Evolutionary conservation across 345 rosid genomes (phyloP).

Genomic region (Litchi chinensis): DNA sequence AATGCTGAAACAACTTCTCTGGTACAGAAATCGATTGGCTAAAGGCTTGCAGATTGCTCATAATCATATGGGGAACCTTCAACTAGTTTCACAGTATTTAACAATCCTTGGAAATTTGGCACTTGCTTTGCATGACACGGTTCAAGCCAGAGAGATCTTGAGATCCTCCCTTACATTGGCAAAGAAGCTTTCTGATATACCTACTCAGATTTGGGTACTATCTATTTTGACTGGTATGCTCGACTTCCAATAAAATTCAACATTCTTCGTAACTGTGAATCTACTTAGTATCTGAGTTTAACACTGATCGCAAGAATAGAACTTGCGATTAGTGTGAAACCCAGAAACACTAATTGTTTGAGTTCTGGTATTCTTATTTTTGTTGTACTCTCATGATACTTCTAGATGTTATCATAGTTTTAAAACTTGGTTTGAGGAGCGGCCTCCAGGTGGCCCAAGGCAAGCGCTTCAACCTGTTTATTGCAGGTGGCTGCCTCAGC

Average conservation of each 20-base stretch:
- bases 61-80: conserved; percentile 90
- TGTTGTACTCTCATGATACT: neutral
- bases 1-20: conserved; percentile 14
- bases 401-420: neutral
- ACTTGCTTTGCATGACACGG: conserved; percentile 88
- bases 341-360: neutral
- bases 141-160: conserved; percentile 91
- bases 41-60: conserved; percentile 95
- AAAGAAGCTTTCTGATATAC: conserved; percentile 84
- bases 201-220: conserved; percentile 96
- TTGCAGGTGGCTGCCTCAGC: too few relatives aligned
- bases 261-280: neutral
- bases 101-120: conserved; percentile 91
- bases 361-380: neutral
- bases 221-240: conserved; percentile 77
- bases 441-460: too few relatives aligned
- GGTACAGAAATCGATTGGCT: conserved; percentile 83
- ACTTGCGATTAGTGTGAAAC: too few relatives aligned
- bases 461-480: too few relatives aligned
- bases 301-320: neutral
- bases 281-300: conserved; percentile 1
- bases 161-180: conserved; percentile 90
- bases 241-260: neutral
- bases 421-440: too few relatives aligned
- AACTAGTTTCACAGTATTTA: conserved; percentile 91